Base-by-base conservation (phyloP, 140 eudicot species). In the Anethum foeniculum region DNA sequence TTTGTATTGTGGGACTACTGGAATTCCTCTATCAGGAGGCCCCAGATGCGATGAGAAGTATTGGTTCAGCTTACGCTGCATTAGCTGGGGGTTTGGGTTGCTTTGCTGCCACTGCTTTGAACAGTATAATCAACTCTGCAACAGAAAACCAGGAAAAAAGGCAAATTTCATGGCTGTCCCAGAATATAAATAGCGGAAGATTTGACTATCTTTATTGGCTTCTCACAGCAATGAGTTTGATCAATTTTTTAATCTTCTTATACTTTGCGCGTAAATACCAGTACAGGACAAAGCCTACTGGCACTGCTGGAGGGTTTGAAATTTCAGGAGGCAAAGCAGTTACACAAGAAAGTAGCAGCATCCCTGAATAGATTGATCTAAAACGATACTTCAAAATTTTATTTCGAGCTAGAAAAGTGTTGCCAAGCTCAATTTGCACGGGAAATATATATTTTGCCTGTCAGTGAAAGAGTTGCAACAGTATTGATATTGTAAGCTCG, bases 31-130 rank as follows among this genome's bases (percentile, higher is more conserved):
- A 93, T 3, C 96, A 93, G 83, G 98, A 93, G 87, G 91, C 98
- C 0, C 98, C 98, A 0, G 97, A 93, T 82, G 98, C 98, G 23
- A 93, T 93, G 97, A 91, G 92, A 87, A 93, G 98, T 79, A 86
- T 93, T 11, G 98, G 97, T 36, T 93, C 98, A 1, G 97, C 98
- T 68, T 93, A 93, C 77, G 98, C 98, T 48, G 97, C 97, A n/a
- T 90, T 93, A 71, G 97, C 98, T 21, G 97, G 98, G 15, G 98
- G 98, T 34, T 80, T 93, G 51, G 98, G 98, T 48, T 93, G 98
- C 80, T 93, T 93, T 78, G 89, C 80, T 7, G 98, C 98, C 34
- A 86, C 96, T 4, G 71, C 86, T 54, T 81, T 93, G 78, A 93
- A 93, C 86, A 91, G 77, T 83, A 91, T 93, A 79, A 81, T 91